phyloP scores from a whole-genome alignment of 257 asterid genomes.

The Nicotiana knightiana region DNA sequence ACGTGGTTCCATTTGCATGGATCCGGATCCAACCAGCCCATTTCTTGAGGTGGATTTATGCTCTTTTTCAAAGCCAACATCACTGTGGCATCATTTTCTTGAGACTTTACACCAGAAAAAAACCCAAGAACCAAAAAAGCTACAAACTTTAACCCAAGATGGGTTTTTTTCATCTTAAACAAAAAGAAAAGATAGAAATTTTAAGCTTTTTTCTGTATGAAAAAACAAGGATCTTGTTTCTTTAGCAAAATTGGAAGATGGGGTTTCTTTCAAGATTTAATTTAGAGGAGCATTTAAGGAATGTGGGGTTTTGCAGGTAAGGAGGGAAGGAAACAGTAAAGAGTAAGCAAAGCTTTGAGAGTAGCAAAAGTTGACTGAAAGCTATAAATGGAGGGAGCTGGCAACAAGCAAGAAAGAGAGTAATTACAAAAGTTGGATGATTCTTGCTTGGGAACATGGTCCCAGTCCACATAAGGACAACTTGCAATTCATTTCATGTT shows the following conservation, averaged over 20 bases:
- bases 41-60: slow-evolving; percentile 42
- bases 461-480: no score
- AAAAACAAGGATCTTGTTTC: neutral
- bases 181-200: neutral
- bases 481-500: no score
- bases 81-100: slow-evolving; percentile 43
- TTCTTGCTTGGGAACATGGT: no score
- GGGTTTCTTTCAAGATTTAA: no score
- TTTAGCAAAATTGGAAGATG: neutral
- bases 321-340: no score
- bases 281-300: no score
- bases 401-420: no score
- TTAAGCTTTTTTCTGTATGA: neutral
- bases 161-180: slow-evolving; percentile 16
- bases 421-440: no score
- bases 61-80: slow-evolving; percentile 65
- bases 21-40: slow-evolving; percentile 76
- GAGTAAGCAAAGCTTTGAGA: no score
- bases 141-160: slow-evolving; percentile 33
- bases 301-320: no score
- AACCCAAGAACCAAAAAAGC: slow-evolving; percentile 33
- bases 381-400: no score
- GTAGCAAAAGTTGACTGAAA: no score
- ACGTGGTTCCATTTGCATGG: slow-evolving; percentile 69
- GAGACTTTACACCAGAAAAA: slow-evolving; percentile 29